Evolutionary conservation across 2,329 filamentous ascomycete genomes (phyloP), one percentile per base, ranked within the genome.

Genomic region (Incumbomyces delicatus): DNA sequence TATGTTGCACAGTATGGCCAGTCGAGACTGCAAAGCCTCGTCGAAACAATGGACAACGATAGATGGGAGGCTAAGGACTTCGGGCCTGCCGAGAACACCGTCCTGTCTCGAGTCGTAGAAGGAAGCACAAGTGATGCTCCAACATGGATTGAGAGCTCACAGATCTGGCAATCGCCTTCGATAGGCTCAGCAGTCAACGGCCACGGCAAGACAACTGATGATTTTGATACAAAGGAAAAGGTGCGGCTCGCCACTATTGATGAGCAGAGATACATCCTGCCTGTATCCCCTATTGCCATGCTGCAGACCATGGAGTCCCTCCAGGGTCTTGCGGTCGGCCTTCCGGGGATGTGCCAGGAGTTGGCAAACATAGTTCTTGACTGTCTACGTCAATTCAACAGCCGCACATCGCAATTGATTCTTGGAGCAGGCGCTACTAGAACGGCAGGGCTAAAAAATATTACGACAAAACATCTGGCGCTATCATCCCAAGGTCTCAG

Each of bases 361-460:
- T 82, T 95, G 44, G 55, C 87, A 0, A 72, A 77, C 2, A 83
- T 81, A 0, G 76, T 98, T 10, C 72, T 95, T 35, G 83, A 92
- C 17, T 94, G 94, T 60, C 74, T 96, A 12, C 86, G 92, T 54
- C 75, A 94, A 3, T 98, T 96, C 74, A 95, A 98, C 64, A 95
- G 88, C 2, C 83, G 92, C 16, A 89, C 89, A 48, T 94, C 85
- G n/a, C 92, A 98, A 62, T 77, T 98, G 48, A 95, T 98, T 53
- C 80, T 98, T 6, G 92, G 92, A 1, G 92, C 92, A 1, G 92
- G 92, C 3, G 92, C 92, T 3, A 95, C 87, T 4, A 76, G 80
- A 31, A 88, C 85, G 18, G 92, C 89, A 1, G 90, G 90, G 0
- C 72, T 98, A 16, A 95, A 88, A 63, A 95, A 95, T 60, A 98